Evolutionary conservation across 352 stramenopile genomes (phyloP).

Genomic region (Pythium grandisporangium): DNA sequence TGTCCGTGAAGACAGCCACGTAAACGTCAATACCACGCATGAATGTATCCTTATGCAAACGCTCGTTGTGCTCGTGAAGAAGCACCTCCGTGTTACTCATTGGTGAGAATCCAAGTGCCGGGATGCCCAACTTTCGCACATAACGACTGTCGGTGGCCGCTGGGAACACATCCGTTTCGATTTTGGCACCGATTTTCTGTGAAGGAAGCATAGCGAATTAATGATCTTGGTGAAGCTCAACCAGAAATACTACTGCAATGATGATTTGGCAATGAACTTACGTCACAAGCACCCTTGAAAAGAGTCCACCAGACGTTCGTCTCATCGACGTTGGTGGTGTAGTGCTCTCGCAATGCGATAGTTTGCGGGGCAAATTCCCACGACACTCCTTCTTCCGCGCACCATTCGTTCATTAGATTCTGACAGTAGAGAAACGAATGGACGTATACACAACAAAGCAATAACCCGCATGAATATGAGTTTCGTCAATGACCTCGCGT

Average conservation of each 20-base stretch:
- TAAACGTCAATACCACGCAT: constrained; percentile 90
- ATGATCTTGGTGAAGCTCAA: not conserved
- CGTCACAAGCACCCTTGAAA: constrained; percentile 40
- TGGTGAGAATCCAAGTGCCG: constrained; percentile 90
- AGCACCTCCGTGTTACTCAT: constrained; percentile 94
- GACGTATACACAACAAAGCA: not conserved
- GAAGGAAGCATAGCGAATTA: not conserved
- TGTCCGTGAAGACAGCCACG: constrained; percentile 34
- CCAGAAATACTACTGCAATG: not conserved
- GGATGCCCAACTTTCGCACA: constrained; percentile 85
- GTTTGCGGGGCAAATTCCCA: constrained; percentile 63
- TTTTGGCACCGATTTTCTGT: constrained; percentile 37
- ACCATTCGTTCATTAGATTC: constrained; percentile 93
- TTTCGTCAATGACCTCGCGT: no score
- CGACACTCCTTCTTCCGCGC: constrained; percentile 66
- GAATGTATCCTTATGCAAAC: constrained; percentile 88
- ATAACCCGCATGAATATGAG: no score
- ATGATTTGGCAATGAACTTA: no score
- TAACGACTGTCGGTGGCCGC: constrained; percentile 93
- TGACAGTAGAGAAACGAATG: no score
- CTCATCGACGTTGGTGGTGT: constrained; percentile 44
- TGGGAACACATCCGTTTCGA: constrained; percentile 91
- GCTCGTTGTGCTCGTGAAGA: constrained; percentile 96
- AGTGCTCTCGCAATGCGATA: constrained; percentile 43
- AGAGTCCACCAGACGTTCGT: constrained; percentile 45